Evolutionary conservation across 139 green algal species (phyloP).

Genomic region (Pleodorina starrii): DNA sequence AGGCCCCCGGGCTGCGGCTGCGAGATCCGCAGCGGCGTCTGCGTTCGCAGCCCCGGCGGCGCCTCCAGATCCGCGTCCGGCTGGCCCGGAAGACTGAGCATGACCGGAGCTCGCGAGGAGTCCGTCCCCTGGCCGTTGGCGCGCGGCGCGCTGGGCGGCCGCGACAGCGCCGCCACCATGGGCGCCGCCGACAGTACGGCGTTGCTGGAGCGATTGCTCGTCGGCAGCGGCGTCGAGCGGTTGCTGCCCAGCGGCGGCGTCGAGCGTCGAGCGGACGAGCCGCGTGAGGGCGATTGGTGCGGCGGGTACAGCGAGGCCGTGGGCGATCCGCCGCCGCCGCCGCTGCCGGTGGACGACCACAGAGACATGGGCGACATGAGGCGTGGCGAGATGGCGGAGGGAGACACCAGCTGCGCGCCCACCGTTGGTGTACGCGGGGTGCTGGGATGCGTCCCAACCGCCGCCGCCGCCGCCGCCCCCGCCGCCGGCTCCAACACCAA

Average conservation of each 20-base stretch:
- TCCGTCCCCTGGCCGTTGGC: background rate
- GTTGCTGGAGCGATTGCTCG: conserved; percentile 10
- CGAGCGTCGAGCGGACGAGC: background rate
- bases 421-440: background rate
- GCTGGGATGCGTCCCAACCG: background rate
- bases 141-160: conserved; percentile 1
- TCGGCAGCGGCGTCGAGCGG: background rate
- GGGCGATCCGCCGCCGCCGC: background rate
- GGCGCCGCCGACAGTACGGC: background rate
- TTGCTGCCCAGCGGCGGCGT: conserved; percentile 8
- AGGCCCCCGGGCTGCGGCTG: background rate
- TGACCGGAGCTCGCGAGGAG: background rate
- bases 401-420: background rate
- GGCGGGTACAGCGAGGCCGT: background rate
- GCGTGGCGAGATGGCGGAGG: background rate
- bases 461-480: background rate
- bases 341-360: background rate
- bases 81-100: conserved; percentile 15
- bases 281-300: background rate
- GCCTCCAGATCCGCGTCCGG: too few species aligned
- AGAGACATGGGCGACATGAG: background rate
- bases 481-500: background rate
- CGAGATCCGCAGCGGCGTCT: background rate
- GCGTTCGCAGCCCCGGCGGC: background rate
- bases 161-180: conserved; percentile 9